Conservation (phyloP, 2,329 filamentous ascomycete genomes). For the Colletotrichum sansevieriae region DNA sequence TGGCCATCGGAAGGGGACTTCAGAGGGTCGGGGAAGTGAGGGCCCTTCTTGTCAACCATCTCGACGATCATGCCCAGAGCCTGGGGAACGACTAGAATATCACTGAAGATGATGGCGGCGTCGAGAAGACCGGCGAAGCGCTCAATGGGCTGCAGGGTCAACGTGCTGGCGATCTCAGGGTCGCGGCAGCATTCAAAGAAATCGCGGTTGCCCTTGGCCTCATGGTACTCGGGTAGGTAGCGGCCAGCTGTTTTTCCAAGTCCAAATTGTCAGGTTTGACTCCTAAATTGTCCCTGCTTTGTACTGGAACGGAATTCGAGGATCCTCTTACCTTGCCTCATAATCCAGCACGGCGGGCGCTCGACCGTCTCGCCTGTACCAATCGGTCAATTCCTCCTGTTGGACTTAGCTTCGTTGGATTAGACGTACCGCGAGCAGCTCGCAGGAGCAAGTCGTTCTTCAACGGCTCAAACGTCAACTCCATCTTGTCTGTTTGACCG, state of each 20-base stretch:
- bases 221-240: constrained; percentile 97
- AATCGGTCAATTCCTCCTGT: constrained; percentile 41
- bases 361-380: constrained; percentile 86
- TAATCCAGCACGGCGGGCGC: constrained; percentile 97
- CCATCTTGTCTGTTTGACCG: constrained; percentile 63
- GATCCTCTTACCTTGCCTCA: constrained; percentile 85
- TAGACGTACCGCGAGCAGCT: constrained; percentile 81
- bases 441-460: constrained; percentile 94
- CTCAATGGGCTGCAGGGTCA: constrained; percentile 95
- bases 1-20: constrained; percentile 84
- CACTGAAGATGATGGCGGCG: constrained; percentile 98
- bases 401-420: constrained; percentile 34
- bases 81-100: constrained; percentile 97
- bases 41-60: constrained; percentile 98
- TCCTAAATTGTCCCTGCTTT: background rate
- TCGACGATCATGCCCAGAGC: constrained; percentile 99
- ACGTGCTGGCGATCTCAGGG: constrained; percentile 90
- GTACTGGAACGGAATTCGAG: background rate
- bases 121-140: constrained; percentile 92
- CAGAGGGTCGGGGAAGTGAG: constrained; percentile 91
- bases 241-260: constrained; percentile 76
- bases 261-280: too few species aligned
- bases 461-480: constrained; percentile 81
- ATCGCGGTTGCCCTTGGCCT: constrained; percentile 90
- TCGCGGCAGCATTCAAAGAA: constrained; percentile 98